phyloP scores from a whole-genome alignment of 1,139 yeast genomes.

The Pichia sp. region DNA sequence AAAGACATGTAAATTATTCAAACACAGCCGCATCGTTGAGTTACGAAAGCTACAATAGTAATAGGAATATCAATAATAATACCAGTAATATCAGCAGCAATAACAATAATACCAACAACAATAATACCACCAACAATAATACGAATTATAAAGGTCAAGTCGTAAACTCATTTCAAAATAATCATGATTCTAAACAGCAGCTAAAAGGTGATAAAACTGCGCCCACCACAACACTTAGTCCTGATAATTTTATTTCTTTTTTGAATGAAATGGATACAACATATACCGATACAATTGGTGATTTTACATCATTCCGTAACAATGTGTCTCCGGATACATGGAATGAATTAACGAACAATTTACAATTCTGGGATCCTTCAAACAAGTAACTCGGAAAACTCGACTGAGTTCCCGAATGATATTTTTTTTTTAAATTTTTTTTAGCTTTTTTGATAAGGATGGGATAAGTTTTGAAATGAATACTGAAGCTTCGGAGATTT shows the following conservation, averaged over 20 bases:
- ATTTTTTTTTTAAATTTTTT: not conserved
- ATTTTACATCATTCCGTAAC: conserved; percentile 11
- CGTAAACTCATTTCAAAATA: not conserved
- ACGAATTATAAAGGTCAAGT: not conserved
- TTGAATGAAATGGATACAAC: conserved; percentile 3
- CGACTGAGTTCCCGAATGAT: not conserved
- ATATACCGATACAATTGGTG: conserved; percentile 5
- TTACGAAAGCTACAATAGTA: not conserved
- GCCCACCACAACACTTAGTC: not conserved
- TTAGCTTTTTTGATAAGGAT: not conserved
- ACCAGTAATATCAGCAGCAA: no score
- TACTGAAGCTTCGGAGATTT: not conserved
- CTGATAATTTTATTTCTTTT: not conserved
- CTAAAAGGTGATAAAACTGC: not conserved
- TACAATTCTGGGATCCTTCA: conserved; percentile 12
- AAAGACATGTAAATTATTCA: not conserved
- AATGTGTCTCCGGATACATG: conserved; percentile 14
- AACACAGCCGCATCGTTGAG: not conserved
- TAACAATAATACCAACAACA: not conserved
- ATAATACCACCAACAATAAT: not conserved
- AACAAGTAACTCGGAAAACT: not conserved
- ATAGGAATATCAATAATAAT: no score
- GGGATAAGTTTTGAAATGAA: not conserved
- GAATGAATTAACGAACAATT: conserved; percentile 10
- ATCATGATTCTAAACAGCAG: not conserved